Base-by-base conservation (phyloP, 441 rosid species). In the Pelargonium fulgidum region DNA sequence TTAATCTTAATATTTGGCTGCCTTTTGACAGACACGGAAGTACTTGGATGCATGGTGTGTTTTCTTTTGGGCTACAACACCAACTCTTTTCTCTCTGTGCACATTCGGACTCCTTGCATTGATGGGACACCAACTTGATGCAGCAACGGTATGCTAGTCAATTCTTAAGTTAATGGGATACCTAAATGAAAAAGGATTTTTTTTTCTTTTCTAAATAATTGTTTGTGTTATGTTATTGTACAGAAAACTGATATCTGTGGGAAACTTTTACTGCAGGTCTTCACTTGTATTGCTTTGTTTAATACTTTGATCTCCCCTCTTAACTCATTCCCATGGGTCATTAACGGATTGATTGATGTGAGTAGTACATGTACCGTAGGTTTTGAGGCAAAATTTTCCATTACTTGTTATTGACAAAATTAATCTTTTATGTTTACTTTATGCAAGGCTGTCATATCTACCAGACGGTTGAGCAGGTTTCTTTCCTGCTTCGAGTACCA, bases 1-100 rank as follows among this genome's bases (percentile, higher is more conserved):
- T 81, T 14, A 62, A 17, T 67, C 48, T 20, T 78, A 69, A 9
- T 44, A 47, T 65, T 72, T 75, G 44, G 14, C 70, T 71, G 65
- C 67, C n/a, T 29, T 68, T 81, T 72, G 42, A 67, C 70, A 93
- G 97, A 88, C 99, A 19, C 77, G 97, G 71, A 93, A 93, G 79
- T 89, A 91, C 77, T 80, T 93, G 87, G 99, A 93, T 83, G 99
- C 97, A 6, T 93, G 97, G 99, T 89, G 99, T 79, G 97, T 93
- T 61, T 93, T 93, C 88, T 93, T 93, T 77, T 93, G 97, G 97
- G 99, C 97, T 33, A 87, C 96, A 71, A 93, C 97, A 72, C 97
- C 97, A 69, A 85, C 93, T 69, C 96, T 93, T 73, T 91, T 87
- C 80, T 93, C 97, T 69, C 77, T 93, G 61, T 87, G 74, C 80